Percentiles rank a stretch among this genome's conserved stretches.
Conservation (phyloP, 164 flowering plant species). For the Warburgia ugandensis region DNA sequence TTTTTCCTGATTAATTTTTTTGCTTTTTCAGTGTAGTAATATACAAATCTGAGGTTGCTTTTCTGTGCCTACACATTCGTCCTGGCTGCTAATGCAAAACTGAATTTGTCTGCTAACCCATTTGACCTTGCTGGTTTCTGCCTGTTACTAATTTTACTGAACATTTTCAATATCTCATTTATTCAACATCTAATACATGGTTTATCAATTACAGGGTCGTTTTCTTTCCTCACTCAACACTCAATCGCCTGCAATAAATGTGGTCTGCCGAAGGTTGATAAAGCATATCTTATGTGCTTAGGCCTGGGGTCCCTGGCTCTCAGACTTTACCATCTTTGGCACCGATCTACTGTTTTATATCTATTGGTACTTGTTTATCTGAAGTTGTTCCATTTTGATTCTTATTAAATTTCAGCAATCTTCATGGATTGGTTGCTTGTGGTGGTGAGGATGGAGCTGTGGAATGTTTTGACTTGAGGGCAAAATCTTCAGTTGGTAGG, state of each 20-base stretch:
- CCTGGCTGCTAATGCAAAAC: no score
- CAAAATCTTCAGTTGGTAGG: conserved; percentile 76
- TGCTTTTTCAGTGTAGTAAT: no score
- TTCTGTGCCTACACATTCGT: no score
- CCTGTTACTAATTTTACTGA: no score
- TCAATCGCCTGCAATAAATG: conserved; percentile 80
- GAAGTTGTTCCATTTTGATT: background rate
- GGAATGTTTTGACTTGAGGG: conserved; percentile 91
- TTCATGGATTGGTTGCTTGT: conserved; percentile 89
- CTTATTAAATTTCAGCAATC: conserved; percentile 35
- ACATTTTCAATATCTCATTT: no score
- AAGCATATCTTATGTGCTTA: background rate
- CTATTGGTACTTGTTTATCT: background rate
- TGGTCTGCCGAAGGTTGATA: conserved; percentile 69
- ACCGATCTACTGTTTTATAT: no score
- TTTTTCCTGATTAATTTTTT: no score
- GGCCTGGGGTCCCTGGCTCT: background rate
- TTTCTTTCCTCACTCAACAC: conserved; percentile 73
- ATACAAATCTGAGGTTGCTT: no score
- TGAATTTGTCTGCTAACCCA: no score
- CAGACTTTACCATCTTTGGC: no score
- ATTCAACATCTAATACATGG: conserved; percentile 10
- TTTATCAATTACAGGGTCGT: conserved; percentile 53
- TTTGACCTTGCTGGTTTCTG: no score
- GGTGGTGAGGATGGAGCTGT: conserved; percentile 97